Percentiles rank a stretch among this genome's conserved stretches.
phyloP scores from a whole-genome alignment of 495 filamentous ascomycete genomes.

The Hypoxylon cercidicola region DNA sequence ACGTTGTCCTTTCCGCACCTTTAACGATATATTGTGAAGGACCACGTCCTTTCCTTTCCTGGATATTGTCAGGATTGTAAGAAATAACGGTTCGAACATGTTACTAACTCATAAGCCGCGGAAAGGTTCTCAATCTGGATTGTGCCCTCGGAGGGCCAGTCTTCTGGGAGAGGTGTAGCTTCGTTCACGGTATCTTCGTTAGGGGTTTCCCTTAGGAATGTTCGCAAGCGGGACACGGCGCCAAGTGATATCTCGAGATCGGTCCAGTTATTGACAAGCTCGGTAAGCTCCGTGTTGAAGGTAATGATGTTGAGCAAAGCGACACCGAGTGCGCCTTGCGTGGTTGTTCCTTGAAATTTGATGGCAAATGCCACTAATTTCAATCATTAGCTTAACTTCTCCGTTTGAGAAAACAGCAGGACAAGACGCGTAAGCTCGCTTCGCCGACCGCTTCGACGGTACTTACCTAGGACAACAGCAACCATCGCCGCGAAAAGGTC shows the following conservation, averaged over 20 bases:
- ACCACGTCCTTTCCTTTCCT: background rate
- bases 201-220: background rate
- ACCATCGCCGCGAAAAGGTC: constrained; percentile 54
- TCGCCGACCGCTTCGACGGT: no score
- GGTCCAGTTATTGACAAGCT: background rate
- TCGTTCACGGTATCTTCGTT: background rate
- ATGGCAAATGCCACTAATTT: constrained; percentile 57
- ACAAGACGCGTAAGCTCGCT: no score
- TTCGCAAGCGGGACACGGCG: background rate
- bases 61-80: background rate
- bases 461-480: constrained; percentile 36
- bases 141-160: background rate
- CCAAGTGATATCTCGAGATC: background rate
- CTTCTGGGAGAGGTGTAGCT: background rate
- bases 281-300: no score
- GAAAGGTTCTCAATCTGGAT: background rate
- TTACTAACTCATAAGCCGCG: background rate
- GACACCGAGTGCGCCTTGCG: background rate
- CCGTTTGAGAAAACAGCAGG: no score
- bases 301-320: no score
- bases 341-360: constrained; percentile 38
- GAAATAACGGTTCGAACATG: background rate
- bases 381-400: no score
- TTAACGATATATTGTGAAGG: background rate
- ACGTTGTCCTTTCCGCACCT: background rate